A percentile compares a stretch with the other conserved stretches of the same genome.
Conservation (phyloP, 768 basidiomycete genomes). For the Porphyrellus cyaneotinctus region DNA sequence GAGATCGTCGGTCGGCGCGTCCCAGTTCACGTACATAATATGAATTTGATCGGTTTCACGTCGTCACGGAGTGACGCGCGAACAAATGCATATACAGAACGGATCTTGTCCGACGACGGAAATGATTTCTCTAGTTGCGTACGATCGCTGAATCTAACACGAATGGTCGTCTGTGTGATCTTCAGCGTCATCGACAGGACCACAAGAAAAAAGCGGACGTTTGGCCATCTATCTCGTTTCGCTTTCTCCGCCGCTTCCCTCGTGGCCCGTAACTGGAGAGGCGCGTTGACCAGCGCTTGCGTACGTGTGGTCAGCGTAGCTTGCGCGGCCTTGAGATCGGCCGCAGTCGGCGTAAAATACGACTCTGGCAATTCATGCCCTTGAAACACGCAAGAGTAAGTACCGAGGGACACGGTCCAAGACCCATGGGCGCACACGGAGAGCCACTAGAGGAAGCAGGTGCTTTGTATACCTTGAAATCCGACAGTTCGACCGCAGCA, state of each 20-base stretch:
- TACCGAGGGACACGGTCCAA: background rate
- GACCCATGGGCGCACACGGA: constrained; percentile 32
- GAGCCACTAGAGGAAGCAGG: constrained; percentile 28
- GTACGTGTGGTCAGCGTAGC: constrained; percentile 56
- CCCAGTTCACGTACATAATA: constrained; percentile 61
- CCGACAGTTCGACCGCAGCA: constrained; percentile 9
- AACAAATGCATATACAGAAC: constrained; percentile 82
- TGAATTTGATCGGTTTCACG: constrained; percentile 73
- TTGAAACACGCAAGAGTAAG: constrained; percentile 12
- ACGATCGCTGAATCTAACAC: constrained; percentile 76
- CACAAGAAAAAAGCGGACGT: constrained; percentile 36
- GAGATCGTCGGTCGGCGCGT: background rate
- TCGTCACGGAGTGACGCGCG: constrained; percentile 67
- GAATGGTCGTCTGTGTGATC: constrained; percentile 64
- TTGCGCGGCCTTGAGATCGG: constrained; percentile 70
- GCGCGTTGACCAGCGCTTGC: constrained; percentile 62
- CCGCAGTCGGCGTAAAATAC: constrained; percentile 67
- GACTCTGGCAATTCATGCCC: constrained; percentile 61
- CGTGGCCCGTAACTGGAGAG: constrained; percentile 59
- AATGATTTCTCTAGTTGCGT: constrained; percentile 78
- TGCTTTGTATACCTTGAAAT: constrained; percentile 51
- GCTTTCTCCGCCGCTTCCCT: constrained; percentile 60
- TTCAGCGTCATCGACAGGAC: constrained; percentile 9
- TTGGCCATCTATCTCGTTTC: constrained; percentile 69
- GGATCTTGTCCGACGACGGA: constrained; percentile 74